Base-by-base conservation (phyloP, 1,284 basidiomycete species). In the Moesziomyces sp. region DNA sequence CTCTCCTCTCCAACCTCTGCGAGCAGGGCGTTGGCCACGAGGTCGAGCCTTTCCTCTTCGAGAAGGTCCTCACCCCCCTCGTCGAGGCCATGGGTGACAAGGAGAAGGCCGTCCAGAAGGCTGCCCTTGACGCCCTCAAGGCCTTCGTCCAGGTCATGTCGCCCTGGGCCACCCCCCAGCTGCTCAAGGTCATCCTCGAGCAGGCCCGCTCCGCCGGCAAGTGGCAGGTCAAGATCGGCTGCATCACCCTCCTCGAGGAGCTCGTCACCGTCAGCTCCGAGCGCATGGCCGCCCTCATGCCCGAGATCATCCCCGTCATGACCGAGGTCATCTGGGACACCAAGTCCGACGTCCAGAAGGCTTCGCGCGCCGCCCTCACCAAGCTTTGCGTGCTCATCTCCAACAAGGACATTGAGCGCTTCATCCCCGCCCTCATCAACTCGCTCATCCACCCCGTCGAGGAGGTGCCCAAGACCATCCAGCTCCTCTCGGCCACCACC, bases 311-410 rank as follows among this genome's bases (percentile, higher is more conserved):
- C 78, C 97, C 97, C 72, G 88, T 97, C 84, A 93, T 99, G 85
- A 86, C 94, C 52, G 96, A 94, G 84, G 94, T 92, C 72, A 98
- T 99, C 84, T 98, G 95, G 95, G 97, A 99, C 87, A 99, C 97
- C 87, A 99, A 99, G 89, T 90, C 93, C 72, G 95, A 98, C 80
- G 97, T 99, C 86, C 97, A 98, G 91, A 99, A 97, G 89, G 93
- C 94, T 58, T 94, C 96, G 76, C 94, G 94, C 85, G 91, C 92
- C 83, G 91, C 94, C 71, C 91, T 99, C 83, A 93, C 92, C 84
- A 95, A 94, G 88, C 79, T 83, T 44, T 79, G 76, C 61, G 70
- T 74, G 43, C 76, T 85, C 81, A 90, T 98, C 81, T 94, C 94
- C 82, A 99, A 99, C 92, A 98, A 98, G 91, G 96, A 99, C 88